Conservation (phyloP, 345 rosid species). For the Sisymbrium irio region DNA sequence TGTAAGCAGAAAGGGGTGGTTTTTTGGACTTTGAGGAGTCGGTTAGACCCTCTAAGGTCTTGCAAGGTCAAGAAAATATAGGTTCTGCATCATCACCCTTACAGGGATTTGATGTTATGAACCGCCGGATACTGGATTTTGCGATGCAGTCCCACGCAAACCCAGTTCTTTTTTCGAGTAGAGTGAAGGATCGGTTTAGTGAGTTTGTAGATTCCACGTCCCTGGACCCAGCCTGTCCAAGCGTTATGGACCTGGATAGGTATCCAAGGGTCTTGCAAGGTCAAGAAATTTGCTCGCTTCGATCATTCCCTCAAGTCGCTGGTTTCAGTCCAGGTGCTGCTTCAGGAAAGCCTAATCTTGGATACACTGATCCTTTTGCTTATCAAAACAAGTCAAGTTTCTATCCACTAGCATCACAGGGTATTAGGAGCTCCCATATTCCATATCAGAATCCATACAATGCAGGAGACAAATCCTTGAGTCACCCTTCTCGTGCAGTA, state of each 20-base stretch:
- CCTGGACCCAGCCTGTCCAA: constrained; percentile 40
- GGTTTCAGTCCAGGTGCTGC: constrained; percentile 49
- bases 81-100: constrained; percentile 68
- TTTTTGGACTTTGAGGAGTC: constrained; percentile 87
- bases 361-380: constrained; percentile 46
- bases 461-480: constrained; percentile 33
- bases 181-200: constrained; percentile 38
- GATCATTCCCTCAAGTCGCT: constrained; percentile 51
- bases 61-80: constrained; percentile 99
- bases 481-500: constrained; percentile 14
- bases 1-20: constrained; percentile 49
- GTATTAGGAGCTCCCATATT: constrained; percentile 41
- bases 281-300: constrained; percentile 86
- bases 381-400: constrained; percentile 50
- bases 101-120: constrained; percentile 55
- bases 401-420: constrained; percentile 53
- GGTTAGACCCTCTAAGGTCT: constrained; percentile 94
- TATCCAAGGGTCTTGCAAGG: constrained; percentile 97
- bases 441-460: constrained; percentile 55
- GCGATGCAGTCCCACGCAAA: constrained; percentile 52
- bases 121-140: constrained; percentile 54
- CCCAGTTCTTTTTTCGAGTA: constrained; percentile 48
- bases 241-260: constrained; percentile 61
- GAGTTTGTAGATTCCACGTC: constrained; percentile 43
- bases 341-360: constrained; percentile 50